A percentile compares a stretch with the other conserved stretches of the same genome.
Evolutionary conservation across 768 basidiomycete species (phyloP).

Genomic region (Candolleomyces aberdarensis): DNA sequence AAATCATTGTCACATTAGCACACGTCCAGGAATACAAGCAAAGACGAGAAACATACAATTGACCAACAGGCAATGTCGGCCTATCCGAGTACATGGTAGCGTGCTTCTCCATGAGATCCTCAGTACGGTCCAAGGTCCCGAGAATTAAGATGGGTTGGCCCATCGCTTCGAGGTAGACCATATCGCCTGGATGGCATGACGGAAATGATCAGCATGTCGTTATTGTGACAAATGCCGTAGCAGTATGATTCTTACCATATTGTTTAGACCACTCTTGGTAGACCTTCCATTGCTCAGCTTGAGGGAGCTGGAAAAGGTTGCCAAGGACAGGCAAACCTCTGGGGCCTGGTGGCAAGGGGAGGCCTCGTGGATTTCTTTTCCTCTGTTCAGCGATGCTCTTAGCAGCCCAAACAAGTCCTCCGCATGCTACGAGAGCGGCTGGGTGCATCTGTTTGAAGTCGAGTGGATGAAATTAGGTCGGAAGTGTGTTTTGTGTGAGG

Average conservation of each 20-base stretch:
- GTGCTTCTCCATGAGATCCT: slow-evolving; percentile 12
- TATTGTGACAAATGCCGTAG: neutral
- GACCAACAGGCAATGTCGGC: neutral
- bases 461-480: too few species aligned
- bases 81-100: slow-evolving; percentile 12
- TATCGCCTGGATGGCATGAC: slow-evolving; percentile 7
- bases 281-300: neutral
- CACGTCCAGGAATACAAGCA: neutral
- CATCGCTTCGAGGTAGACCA: slow-evolving; percentile 12
- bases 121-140: slow-evolving; percentile 1
- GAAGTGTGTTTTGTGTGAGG: too few species aligned
- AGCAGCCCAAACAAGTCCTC: neutral
- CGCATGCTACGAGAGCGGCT: too few species aligned
- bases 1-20: neutral
- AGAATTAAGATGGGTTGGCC: slow-evolving; percentile 11
- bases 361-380: neutral
- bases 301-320: neutral
- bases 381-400: neutral
- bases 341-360: neutral
- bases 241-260: neutral
- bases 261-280: neutral
- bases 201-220: neutral
- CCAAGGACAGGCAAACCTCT: neutral
- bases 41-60: neutral
- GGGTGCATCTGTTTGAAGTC: neutral